These are phyloP conservation scores for Fusarium sp. DNA, from an alignment of 2,329 filamentous ascomycete genomes.

Conservation along the genomic window DNA sequence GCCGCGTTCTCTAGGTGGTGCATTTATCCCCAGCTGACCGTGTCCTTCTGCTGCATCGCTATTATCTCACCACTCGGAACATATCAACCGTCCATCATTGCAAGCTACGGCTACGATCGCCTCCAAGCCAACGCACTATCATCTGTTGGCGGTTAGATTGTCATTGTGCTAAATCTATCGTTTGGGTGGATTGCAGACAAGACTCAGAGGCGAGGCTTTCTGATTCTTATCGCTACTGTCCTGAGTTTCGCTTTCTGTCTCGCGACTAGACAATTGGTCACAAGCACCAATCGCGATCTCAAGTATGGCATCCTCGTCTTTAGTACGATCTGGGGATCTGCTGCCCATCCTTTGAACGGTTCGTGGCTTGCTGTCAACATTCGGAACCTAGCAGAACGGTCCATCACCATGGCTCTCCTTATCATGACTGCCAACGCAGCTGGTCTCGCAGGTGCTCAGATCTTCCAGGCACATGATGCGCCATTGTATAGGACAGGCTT, in stretches of 20 bases:
- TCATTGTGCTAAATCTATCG: not conserved
- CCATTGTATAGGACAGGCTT: not conserved
- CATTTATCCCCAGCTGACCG: constrained; percentile 10
- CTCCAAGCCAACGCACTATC: not conserved
- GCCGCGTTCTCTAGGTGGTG: constrained; percentile 9
- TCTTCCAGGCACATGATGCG: not conserved
- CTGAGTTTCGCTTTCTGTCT: not conserved
- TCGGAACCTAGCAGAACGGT: not conserved
- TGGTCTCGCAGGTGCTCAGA: not conserved
- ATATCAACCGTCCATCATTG: constrained; percentile 6
- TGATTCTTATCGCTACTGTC: not conserved
- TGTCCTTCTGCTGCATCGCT: constrained; percentile 15
- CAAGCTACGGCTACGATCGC: constrained; percentile 2
- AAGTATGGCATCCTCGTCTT: not conserved
- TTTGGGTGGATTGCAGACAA: not conserved
- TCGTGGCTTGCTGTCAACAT: not conserved
- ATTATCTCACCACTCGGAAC: constrained; percentile 13
- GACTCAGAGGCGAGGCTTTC: not conserved
- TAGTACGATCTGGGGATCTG: not conserved
- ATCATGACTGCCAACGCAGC: not conserved
- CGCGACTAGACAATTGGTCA: not conserved
- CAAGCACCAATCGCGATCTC: not conserved
- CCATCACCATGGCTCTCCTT: not conserved
- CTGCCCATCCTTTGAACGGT: not conserved
- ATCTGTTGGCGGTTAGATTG: not conserved